These are phyloP conservation scores for Diaporthe sp. DNA, from an alignment of 2,329 filamentous ascomycete genomes.

Conservation along the genomic window DNA sequence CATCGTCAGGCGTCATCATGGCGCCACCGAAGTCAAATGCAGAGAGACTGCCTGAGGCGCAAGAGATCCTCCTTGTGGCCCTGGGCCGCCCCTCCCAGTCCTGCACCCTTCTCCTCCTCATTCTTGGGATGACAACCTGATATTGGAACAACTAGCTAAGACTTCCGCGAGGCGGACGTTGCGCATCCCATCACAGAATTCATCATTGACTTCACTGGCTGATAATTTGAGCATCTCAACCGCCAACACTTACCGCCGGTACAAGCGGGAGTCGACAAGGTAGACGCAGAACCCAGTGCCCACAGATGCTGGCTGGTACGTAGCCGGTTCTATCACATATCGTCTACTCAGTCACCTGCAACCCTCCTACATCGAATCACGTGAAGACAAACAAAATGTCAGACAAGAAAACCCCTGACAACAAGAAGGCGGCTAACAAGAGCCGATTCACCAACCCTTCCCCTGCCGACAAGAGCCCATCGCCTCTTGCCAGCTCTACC, in stretches of 20 bases:
- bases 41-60: background rate
- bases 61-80: background rate
- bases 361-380: background rate
- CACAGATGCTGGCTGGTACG: no score
- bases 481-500: background rate
- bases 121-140: no score
- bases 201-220: no score
- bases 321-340: background rate
- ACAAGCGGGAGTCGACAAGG: no score
- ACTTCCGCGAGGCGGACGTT: no score
- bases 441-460: background rate
- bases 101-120: background rate
- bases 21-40: slow-evolving; percentile 8
- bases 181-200: no score
- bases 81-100: background rate
- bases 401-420: background rate
- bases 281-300: no score
- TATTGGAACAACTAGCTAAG: no score
- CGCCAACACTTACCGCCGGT: no score
- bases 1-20: background rate
- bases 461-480: rapidly evolving
- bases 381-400: background rate
- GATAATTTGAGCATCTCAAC: no score
- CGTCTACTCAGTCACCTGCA: background rate
- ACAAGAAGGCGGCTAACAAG: background rate